Percentiles rank a stretch among this genome's conserved stretches.
These are phyloP conservation scores for Blastobotrys proliferans DNA, from an alignment of 1,139 yeast genomes.

Conservation along the genomic window DNA sequence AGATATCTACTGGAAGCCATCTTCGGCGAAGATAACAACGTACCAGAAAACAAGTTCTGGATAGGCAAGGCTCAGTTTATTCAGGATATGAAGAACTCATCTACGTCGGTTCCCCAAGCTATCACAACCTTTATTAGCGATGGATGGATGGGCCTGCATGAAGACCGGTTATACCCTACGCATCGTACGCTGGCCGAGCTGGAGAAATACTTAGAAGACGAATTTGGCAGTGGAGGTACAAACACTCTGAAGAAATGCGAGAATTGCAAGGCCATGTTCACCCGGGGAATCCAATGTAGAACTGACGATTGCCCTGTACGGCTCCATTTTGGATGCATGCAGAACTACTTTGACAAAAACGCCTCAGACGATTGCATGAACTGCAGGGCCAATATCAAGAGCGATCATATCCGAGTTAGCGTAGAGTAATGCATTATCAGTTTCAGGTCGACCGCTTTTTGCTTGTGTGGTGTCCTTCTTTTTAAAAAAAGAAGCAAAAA, in stretches of 20 bases:
- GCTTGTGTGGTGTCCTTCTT: no score
- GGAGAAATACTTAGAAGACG: conserved; percentile 35
- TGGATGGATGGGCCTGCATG: conserved; percentile 21
- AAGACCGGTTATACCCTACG: conserved; percentile 31
- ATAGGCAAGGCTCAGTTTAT: conserved; percentile 7
- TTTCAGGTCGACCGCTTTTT: no score
- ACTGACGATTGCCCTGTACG: conserved; percentile 37
- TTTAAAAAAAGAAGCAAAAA: no score
- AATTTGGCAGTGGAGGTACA: conserved; percentile 37
- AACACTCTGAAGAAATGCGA: conserved; percentile 47
- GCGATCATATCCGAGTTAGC: conserved; percentile 8
- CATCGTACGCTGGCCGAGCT: conserved; percentile 27
- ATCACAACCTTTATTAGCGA: conserved; percentile 9
- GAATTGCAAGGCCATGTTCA: conserved; percentile 56
- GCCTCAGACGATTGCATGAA: conserved; percentile 17
- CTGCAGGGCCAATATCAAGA: conserved; percentile 17
- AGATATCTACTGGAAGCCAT: conserved; percentile 21
- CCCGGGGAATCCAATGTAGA: conserved; percentile 47
- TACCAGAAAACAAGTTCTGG: conserved; percentile 17
- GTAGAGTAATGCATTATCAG: no score
- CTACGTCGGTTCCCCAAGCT: not conserved
- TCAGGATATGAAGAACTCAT: conserved; percentile 1
- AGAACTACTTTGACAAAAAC: conserved; percentile 31
- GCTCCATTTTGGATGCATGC: conserved; percentile 50
- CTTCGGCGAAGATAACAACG: conserved; percentile 17